Base-by-base conservation (phyloP, 805 yeast genomes). In the Wickerhamiella vanderwaltii region DNA sequence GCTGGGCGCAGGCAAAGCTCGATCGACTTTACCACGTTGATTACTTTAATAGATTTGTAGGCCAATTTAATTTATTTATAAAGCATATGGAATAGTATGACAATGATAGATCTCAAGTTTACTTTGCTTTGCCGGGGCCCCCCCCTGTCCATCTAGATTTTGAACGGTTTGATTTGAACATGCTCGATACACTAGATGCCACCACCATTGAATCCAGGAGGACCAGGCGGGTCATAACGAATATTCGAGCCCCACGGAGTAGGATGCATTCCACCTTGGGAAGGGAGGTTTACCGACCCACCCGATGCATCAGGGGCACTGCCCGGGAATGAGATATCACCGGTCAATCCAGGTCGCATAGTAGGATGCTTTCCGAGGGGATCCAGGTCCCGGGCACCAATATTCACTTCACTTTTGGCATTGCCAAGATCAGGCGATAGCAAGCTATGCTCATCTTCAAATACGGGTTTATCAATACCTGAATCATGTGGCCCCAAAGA, bases 371-470 rank as follows among this genome's bases (percentile, higher is more conserved):
- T 33, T 2, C 66, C 68, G 1, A 65, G 64, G 9, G 69, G 69
- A 32, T 57, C 49, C 23, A 63, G 42, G 39, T 65, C 69, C 15
- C 48, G 49, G 17, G 57, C 57, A 20, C 69, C 69, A 32, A 60
- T 54, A 5, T 56, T 52, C 24, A 39, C 7, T 12, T 46, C 46
- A 5, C 47, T 44, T 3, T 25, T 29, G 5, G 31, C 29, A 6
- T 30, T 37, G 4, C 45, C 32, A 6, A 46, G 39, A 6, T 37
- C 26, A 31, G 48, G 32, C 16, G 45, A 43, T 9, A 44, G 38
- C 33, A 61, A 46, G 35, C 59, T 58, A 41, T 57, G 56, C 43
- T 64, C 68, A 48, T 69, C 72, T 31, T 69, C 74, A 48, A 69
- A 64, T 5, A 63, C 66, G 1, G 68, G 68, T 5, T 63, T 63